Percentiles rank a stretch among this genome's conserved stretches.
phyloP scores from a whole-genome alignment of 768 basidiomycete species.

The Hydnomerulius pinastri region DNA sequence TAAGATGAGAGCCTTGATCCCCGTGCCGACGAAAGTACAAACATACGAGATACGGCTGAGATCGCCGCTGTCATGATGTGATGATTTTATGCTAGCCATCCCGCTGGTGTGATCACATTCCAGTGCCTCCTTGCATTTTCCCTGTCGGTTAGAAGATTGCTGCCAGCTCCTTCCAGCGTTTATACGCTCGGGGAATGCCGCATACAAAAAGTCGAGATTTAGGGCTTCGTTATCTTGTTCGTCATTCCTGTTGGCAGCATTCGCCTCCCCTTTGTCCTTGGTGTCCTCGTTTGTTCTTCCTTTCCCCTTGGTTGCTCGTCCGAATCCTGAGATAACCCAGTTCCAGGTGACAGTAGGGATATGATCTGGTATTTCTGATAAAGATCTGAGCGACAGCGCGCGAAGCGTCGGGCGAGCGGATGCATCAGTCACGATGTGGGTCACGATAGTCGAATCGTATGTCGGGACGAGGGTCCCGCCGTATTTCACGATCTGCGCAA shows the following conservation, averaged over 20 bases:
- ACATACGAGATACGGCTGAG: conserved; percentile 53
- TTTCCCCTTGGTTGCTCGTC: conserved; percentile 20
- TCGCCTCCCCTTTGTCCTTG: conserved; percentile 15
- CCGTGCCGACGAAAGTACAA: background rate
- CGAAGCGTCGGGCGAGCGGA: conserved; percentile 27
- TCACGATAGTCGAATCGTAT: conserved; percentile 58
- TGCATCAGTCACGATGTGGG: conserved; percentile 66
- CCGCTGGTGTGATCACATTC: background rate
- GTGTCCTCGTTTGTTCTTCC: conserved; percentile 3
- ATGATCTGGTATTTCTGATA: conserved; percentile 61
- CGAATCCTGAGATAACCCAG: conserved; percentile 53
- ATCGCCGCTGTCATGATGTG: conserved; percentile 29
- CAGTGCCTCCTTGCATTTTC: background rate
- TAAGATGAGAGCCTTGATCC: conserved; percentile 4
- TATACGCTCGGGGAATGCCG: conserved; percentile 50
- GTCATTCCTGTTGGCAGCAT: conserved; percentile 1
- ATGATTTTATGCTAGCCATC: background rate
- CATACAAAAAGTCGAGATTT: conserved; percentile 45
- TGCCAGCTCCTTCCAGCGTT: conserved; percentile 40
- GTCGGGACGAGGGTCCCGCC: conserved; percentile 63
- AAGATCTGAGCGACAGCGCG: conserved; percentile 48
- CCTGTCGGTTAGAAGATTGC: conserved; percentile 2
- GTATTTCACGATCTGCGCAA: conserved; percentile 55
- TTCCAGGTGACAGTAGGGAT: conserved; percentile 67
- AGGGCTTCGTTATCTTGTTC: conserved; percentile 17